Base-by-base conservation (phyloP, 805 yeast species). In the Suhomyces sp. region DNA sequence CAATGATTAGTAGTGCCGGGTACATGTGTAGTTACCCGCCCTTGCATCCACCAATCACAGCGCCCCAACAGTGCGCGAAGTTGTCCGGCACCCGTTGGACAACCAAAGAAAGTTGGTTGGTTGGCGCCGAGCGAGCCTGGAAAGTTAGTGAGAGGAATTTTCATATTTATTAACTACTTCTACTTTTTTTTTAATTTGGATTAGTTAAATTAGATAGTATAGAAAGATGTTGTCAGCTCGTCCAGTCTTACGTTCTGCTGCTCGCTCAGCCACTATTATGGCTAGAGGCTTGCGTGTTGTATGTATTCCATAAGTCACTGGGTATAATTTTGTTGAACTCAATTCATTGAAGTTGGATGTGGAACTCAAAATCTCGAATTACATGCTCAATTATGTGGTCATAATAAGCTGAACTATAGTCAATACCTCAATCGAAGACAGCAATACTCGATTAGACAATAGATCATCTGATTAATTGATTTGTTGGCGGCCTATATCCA, bases 161-260 rank as follows among this genome's bases (percentile, higher is more conserved):
- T 46, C 48, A 46, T 46, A 46, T 46, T 46, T 51, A 49, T 51
- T 48, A 54, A 53, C 52, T 53, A 51, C 55, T 51, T 46, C 49
- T 52, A 57, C 61, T 62, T 61, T 53, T 46, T 29, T 51, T 40
- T 52, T 49, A 62, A 52, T 41, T 47, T 46, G 46, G 51, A 50
- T 53, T 46, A 47, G 48, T 46, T 46, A 46, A 46, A 33, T 46
- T 46, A 20, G 48, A 46, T 48, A 54, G 49, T 53, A 47, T 58
- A 76, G 63, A 71, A 41, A 46, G 48, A 87, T 87, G 94, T 86
- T 87, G 80, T 85, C 92, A 68, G 82, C 85, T 72, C 90, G 94
- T 83, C 83, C 91, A 75, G 82, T 84, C 77, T 80, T 86, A 75
- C 88, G 92, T 80, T 82, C 89, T 72, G 90, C 90, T 73, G 82